Conservation (phyloP, 208 protist genomes). For the Histomonas meleagridis region DNA sequence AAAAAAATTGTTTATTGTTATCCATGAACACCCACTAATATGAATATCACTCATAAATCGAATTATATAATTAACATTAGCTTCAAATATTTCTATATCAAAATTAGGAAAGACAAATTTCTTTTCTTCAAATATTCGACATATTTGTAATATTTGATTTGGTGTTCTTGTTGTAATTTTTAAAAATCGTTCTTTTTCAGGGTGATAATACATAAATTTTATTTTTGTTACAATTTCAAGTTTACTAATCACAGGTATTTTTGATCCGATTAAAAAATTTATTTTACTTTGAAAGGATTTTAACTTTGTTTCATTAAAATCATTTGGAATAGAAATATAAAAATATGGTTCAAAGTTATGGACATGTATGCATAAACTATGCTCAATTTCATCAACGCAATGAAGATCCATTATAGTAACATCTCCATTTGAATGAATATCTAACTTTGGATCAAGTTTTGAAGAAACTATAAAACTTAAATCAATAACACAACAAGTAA, state of each 20-base stretch:
- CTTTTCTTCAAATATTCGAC: constrained; percentile 44
- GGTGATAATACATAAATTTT: constrained; percentile 29
- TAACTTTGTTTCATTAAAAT: constrained; percentile 55
- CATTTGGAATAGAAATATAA: constrained; percentile 69
- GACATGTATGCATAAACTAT: constrained; percentile 71
- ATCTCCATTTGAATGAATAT: no score
- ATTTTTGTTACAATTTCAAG: background rate
- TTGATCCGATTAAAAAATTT: constrained; percentile 36
- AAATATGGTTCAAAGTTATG: constrained; percentile 86
- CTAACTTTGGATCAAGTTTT: no score
- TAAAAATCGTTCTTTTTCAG: constrained; percentile 39
- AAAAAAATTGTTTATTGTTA: constrained; percentile 6
- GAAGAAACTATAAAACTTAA: no score
- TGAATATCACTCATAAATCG: constrained; percentile 85
- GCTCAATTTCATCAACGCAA: constrained; percentile 69
- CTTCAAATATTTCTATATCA: constrained; percentile 87
- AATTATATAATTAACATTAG: constrained; percentile 87
- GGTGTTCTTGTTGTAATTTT: constrained; percentile 45
- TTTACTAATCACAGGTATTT: background rate
- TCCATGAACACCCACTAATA: constrained; percentile 66
- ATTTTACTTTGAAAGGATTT: background rate
- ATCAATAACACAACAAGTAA: no score
- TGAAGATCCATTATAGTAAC: constrained; percentile 75
- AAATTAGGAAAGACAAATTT: background rate
- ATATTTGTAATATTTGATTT: constrained; percentile 40